Base-by-base conservation (phyloP, 139 green algal species). In the Ostreobium quekettii region DNA sequence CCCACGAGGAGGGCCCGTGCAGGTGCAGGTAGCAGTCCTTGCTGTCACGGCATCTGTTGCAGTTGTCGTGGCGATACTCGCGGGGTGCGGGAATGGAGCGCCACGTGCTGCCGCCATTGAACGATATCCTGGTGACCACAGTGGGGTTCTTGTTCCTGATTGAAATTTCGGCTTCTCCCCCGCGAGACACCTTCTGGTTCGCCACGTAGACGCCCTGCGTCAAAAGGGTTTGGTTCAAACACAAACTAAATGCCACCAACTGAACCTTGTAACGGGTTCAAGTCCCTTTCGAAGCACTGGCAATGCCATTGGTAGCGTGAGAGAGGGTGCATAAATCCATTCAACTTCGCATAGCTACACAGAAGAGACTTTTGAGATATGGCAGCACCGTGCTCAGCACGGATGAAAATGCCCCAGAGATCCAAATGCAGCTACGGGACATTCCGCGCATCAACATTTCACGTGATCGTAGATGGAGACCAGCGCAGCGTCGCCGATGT, bases 181-280 rank as follows among this genome's bases (percentile, higher is more conserved):
- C 47, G 47, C 30, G 15, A 2, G 66, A 64, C 1, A 66, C 71
- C 57, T 92, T 67, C 72, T 86, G 81, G 73, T 97, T 96, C 69
- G 89, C 87, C 30, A 97, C 82, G 78, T 86, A 96, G 47, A 92
- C 77, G 26, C 91, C 85, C 80, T 89, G 74, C 42, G 11, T n/a
- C 3, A 1, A 56, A 48, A 46, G 48, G 4, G 0, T 1, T 36
- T 28, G n/a, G 8, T 5, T 29, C 36, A 28, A 46, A 1, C 33
- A n/a, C 22, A 65, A 36, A 0, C 8, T 35, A 22, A 5, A 66
- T 28, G 22, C 46, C 22, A 19, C 8, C 38, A 6, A 24, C 53
- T 62, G 15, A 62, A 29, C 60, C 28, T 32, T 7, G 15, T 5
- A n/a, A n/a, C n/a, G n/a, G n/a, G n/a, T n/a, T n/a, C n/a, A n/a